phyloP scores from a whole-genome alignment of 148 eudicot genomes.

The Rhododendron ferrugineum region DNA sequence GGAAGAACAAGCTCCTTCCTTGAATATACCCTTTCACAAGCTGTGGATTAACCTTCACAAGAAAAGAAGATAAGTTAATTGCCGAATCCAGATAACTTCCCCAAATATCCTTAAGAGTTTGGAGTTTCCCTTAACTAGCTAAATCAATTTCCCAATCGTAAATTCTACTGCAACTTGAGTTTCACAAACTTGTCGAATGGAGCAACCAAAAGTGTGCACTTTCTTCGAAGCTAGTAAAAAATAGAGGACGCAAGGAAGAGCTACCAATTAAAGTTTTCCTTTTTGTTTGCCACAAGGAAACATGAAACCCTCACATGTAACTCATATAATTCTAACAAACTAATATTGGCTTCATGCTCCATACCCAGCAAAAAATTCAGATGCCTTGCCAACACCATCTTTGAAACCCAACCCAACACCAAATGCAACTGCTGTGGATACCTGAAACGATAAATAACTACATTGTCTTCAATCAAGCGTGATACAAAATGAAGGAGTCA shows the following conservation, averaged over 20 bases:
- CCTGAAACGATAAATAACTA: constrained; percentile 47
- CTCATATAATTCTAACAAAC: neutral
- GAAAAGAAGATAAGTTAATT: neutral
- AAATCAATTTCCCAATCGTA: neutral
- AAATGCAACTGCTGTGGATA: constrained; percentile 74
- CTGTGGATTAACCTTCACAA: neutral
- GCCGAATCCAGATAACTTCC: neutral
- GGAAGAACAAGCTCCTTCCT: neutral
- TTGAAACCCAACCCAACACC: constrained; percentile 86
- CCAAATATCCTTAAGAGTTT: neutral
- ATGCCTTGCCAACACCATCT: constrained; percentile 80
- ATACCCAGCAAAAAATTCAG: constrained; percentile 99
- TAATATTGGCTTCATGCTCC: constrained; percentile 11
- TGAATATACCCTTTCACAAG: neutral
- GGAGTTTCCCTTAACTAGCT: neutral
- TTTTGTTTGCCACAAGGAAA: neutral
- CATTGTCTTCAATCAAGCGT: constrained; percentile 22
- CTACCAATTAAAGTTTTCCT: neutral
- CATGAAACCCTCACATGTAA: neutral
- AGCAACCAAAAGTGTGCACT: constrained; percentile 2
- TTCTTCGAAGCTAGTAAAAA: neutral
- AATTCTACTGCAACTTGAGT: neutral
- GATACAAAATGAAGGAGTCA: neutral
- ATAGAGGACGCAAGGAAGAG: neutral
- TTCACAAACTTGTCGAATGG: neutral